Evolutionary conservation across 192 early-diverging fungal species (phyloP), one percentile per base, ranked within the genome.

Genomic region (Borealophlyctis nickersoniae): DNA sequence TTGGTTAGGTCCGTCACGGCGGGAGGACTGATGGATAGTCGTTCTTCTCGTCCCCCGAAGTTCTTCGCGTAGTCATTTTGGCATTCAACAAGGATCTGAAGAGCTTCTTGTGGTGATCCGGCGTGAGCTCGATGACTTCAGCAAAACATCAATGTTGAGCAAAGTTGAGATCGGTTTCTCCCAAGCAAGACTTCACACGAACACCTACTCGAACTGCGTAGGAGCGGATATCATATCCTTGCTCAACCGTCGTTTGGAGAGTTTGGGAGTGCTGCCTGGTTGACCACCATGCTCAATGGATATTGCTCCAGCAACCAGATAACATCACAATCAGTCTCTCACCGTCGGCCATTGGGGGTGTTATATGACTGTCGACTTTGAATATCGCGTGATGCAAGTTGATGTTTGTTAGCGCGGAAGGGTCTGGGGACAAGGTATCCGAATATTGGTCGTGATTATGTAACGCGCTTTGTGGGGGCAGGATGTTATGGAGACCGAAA

Each of bases 201-300:
- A 34, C 35, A 58, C 56, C 36, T 52, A 72, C 70, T 59, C 60
- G 24, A 72, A 65, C 27, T 61, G 60, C 5, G 49, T 52, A 27
- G 70, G 70, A 33, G 26, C 19, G 5, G 70, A 72, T 28, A 72
- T 72, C 63, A 66, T 71, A 30, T 52, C 62, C 14, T 61, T 64
- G 3, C 33, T 65, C 5, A 65, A 16, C 2, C 52, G 50, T 16
- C 49, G 31, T 29, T 36, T 63, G 9, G 39, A 45, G n/a, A n/a
- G n/a, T n/a, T n/a, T n/a, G n/a, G n/a, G n/a, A n/a, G n/a, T n/a
- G n/a, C n/a, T n/a, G n/a, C n/a, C n/a, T n/a, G n/a, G n/a, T n/a
- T n/a, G n/a, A n/a, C n/a, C n/a, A n/a, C n/a, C n/a, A n/a, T n/a
- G n/a, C n/a, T n/a, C n/a, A n/a, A n/a, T n/a, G n/a, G n/a, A n/a